These are phyloP conservation scores for Thelephora ganbajun DNA, from an alignment of 768 basidiomycete genomes.

Conservation along the genomic window DNA sequence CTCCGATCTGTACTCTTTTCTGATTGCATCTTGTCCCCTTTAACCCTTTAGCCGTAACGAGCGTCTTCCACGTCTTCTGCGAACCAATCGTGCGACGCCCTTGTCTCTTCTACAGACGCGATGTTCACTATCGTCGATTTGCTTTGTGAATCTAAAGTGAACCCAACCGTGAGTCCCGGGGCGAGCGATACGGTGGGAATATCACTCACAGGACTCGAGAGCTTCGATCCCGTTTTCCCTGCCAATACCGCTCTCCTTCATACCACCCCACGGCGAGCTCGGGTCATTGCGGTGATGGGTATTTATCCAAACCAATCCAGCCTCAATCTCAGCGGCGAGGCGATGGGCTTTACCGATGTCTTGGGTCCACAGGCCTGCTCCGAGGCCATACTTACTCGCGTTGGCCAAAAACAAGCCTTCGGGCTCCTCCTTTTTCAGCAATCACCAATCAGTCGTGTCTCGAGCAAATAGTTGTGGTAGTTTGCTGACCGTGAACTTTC, in stretches of 20 bases:
- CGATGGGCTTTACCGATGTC: constrained; percentile 67
- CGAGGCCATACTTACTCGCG: constrained; percentile 65
- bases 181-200: constrained; percentile 1
- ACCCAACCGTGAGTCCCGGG: neutral
- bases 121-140: constrained; percentile 71
- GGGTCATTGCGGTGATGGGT: constrained; percentile 86
- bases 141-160: constrained; percentile 58
- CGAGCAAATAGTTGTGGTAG: neutral
- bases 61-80: constrained; percentile 34
- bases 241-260: constrained; percentile 84
- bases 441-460: neutral
- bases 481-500: constrained; percentile 30
- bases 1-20: neutral
- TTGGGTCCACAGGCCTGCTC: constrained; percentile 70
- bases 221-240: constrained; percentile 80
- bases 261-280: constrained; percentile 83
- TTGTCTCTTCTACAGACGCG: constrained; percentile 45
- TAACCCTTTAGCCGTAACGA: constrained; percentile 41
- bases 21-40: neutral
- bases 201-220: constrained; percentile 54
- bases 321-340: constrained; percentile 51
- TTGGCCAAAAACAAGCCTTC: constrained; percentile 65
- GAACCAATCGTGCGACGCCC: constrained; percentile 66
- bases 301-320: constrained; percentile 80
- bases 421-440: constrained; percentile 32